Percentiles rank a stretch among this genome's conserved stretches.
These are phyloP conservation scores for Epithemia pelagica DNA, from an alignment of 108 stramenopile species.

Conservation along the genomic window DNA sequence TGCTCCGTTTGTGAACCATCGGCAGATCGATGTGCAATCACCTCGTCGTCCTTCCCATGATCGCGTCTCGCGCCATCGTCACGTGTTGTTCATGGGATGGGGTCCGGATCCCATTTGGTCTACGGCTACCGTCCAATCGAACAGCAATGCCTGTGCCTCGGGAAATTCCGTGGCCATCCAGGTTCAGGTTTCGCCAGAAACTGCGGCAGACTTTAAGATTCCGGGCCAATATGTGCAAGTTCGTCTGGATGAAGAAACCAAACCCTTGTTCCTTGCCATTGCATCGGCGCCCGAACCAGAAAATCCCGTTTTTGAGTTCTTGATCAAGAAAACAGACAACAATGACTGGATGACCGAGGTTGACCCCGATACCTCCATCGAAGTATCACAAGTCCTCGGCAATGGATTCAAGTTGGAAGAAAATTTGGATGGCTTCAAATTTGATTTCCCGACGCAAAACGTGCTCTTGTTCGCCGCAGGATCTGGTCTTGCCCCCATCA, in stretches of 20 bases:
- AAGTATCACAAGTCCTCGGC: slow-evolving; percentile 84
- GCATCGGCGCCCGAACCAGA: slow-evolving; percentile 54
- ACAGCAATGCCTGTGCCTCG: slow-evolving; percentile 50
- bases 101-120: slow-evolving; percentile 84
- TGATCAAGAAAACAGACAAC: slow-evolving; percentile 81
- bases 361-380: slow-evolving; percentile 32
- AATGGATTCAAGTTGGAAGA: slow-evolving; percentile 80
- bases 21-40: too few relatives aligned
- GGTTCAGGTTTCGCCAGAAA: slow-evolving; percentile 49
- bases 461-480: slow-evolving; percentile 80
- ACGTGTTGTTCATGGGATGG: slow-evolving; percentile 73
- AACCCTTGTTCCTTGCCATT: slow-evolving; percentile 79
- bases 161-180: slow-evolving; percentile 47
- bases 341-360: slow-evolving; percentile 64
- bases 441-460: slow-evolving; percentile 89
- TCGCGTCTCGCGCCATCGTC: too few relatives aligned
- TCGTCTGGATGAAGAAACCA: slow-evolving; percentile 42
- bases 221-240: slow-evolving; percentile 84
- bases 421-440: slow-evolving; percentile 79
- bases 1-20: too few relatives aligned
- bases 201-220: slow-evolving; percentile 42
- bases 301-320: slow-evolving; percentile 71
- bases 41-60: too few relatives aligned
- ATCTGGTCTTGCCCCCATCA: slow-evolving; percentile 87
- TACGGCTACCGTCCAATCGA: slow-evolving; percentile 27